phyloP scores from a whole-genome alignment of 768 basidiomycete genomes.

The Tephrocybe sp. region DNA sequence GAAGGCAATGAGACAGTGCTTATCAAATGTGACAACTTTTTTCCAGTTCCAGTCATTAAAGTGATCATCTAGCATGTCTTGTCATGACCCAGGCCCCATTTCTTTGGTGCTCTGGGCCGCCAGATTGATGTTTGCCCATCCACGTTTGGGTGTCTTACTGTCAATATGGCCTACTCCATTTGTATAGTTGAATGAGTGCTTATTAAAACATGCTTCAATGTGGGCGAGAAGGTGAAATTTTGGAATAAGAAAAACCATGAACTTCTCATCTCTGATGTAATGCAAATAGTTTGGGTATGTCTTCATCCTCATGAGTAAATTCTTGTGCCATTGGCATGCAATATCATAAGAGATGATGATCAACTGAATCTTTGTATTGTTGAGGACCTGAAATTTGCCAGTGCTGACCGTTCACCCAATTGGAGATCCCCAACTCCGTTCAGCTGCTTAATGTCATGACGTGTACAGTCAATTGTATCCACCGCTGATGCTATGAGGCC shows the following conservation, averaged over 20 bases:
- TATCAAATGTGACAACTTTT: background rate
- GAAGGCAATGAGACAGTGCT: background rate
- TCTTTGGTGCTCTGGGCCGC: slow-evolving; percentile 17
- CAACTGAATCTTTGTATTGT: background rate
- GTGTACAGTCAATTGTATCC: slow-evolving; percentile 17
- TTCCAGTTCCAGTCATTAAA: slow-evolving; percentile 4
- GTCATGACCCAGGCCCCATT: slow-evolving; percentile 20
- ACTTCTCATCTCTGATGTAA: background rate
- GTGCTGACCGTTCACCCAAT: slow-evolving; percentile 9
- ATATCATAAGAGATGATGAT: slow-evolving; percentile 24
- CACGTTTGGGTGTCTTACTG: slow-evolving; percentile 13
- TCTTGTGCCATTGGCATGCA: slow-evolving; percentile 24
- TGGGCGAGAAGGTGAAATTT: slow-evolving; percentile 28
- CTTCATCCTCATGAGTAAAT: slow-evolving; percentile 14
- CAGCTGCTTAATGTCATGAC: slow-evolving; percentile 19
- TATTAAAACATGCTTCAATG: slow-evolving; percentile 13
- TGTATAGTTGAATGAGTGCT: slow-evolving; percentile 20
- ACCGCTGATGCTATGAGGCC: slow-evolving; percentile 11
- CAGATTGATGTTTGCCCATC: slow-evolving; percentile 21
- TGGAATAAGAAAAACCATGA: slow-evolving; percentile 24
- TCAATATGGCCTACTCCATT: slow-evolving; percentile 17
- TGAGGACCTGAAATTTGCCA: slow-evolving; percentile 2
- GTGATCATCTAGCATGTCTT: background rate
- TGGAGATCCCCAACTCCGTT: slow-evolving; percentile 12
- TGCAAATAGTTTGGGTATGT: background rate